Evolutionary conservation across 495 filamentous ascomycete genomes (phyloP), one percentile per base, ranked within the genome.

Genomic region (Penicillium longicatenatum): DNA sequence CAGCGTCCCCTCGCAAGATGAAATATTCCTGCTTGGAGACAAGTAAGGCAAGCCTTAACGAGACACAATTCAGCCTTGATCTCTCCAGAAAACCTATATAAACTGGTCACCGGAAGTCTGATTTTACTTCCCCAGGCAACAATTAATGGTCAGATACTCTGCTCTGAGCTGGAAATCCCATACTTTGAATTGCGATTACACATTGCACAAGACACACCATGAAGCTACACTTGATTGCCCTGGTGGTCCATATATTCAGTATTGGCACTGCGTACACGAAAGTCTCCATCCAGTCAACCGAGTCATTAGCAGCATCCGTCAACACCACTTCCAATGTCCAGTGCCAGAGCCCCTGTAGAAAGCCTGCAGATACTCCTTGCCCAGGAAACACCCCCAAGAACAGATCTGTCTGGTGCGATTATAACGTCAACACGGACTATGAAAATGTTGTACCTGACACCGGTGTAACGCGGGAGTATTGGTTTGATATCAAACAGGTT

Each of bases 391-490:
- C 52, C 4, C n/a, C 52, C n/a, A 48, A 39, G 6, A 10, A 47
- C 42, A 46, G 52, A 42, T n/a, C 24, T 11, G n/a, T 16, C 3
- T 55, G 52, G 52, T 55, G 52, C 17, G 30, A 55, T 30, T 55
- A 55, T 24, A 37, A n/a, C 9, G 26, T 55, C 42, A 37, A 24
- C 43, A 55, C 52, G 3, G 43, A 55, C 29, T 55, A 55, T n/a
- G 24, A n/a, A 8, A 22, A 16, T 9, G 29, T 55, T 21, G 52
- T 37, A 6, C 52, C 52, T 8, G 11, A 48, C 24, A 55, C 52
- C 12, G 52, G 52, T 11, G 52, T 55, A 8, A 55, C 52, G 7
- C 26, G 52, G 3, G 52, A 55, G 14, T 55, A 55, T 24, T 55
- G 43, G 42, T 22, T 55, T 20, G 43, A 46, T 9, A 30, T 55